phyloP scores from a whole-genome alignment of 768 basidiomycete species.

The Suillus americanus region DNA sequence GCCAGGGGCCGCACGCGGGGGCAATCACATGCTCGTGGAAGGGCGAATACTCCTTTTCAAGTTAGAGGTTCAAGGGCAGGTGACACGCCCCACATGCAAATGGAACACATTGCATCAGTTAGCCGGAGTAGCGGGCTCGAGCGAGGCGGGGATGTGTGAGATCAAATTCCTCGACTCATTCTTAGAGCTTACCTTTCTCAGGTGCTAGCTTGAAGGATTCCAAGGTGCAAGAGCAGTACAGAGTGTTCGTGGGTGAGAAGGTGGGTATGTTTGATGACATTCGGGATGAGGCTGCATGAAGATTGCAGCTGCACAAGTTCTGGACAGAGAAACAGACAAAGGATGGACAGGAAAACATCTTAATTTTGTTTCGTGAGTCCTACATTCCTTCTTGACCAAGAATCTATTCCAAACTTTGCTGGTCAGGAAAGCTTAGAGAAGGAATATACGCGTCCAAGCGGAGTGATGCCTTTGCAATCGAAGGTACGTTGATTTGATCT shows the following conservation, averaged over 20 bases:
- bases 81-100: slow-evolving; percentile 26
- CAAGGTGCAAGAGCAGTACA: slow-evolving; percentile 65
- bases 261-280: slow-evolving; percentile 54
- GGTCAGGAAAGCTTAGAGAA: slow-evolving; percentile 72
- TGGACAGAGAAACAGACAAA: slow-evolving; percentile 33
- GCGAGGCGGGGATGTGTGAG: slow-evolving; percentile 76
- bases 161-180: not conserved
- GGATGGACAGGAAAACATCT: slow-evolving; percentile 64
- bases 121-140: slow-evolving; percentile 77
- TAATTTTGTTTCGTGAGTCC: slow-evolving; percentile 70
- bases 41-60: not conserved
- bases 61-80: not conserved
- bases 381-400: not conserved
- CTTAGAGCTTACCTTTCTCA: slow-evolving; percentile 19
- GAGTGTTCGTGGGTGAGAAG: slow-evolving; percentile 63
- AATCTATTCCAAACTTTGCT: slow-evolving; percentile 5
- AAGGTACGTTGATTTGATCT: slow-evolving; percentile 48
- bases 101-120: slow-evolving; percentile 70
- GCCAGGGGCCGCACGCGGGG: not conserved
- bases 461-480: slow-evolving; percentile 59
- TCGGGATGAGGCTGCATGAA: slow-evolving; percentile 40
- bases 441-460: slow-evolving; percentile 64
- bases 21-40: not conserved
- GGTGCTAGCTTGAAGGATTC: slow-evolving; percentile 56
- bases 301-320: slow-evolving; percentile 8